Conservation (phyloP, 345 rosid genomes). For the Crucihimalaya himalaica region DNA sequence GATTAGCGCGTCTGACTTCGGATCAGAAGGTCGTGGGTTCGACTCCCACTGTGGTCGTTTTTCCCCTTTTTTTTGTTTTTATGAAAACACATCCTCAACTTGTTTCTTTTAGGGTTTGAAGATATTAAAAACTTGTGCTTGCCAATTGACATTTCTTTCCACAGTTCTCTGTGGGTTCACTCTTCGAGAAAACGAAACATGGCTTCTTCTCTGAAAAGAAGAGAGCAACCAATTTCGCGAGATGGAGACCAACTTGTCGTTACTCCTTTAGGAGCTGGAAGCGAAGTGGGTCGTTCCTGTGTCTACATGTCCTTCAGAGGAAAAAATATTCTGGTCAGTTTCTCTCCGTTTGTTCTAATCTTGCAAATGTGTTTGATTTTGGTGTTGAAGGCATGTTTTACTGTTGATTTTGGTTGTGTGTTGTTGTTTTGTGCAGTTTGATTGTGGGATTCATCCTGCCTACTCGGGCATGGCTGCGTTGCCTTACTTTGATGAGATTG, state of each 20-base stretch:
- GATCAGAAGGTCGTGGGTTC: conserved; percentile 93
- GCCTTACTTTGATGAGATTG: conserved; percentile 95
- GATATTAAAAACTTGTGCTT: background rate
- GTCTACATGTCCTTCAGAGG: conserved; percentile 89
- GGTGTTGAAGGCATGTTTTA: background rate
- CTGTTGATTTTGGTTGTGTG: background rate
- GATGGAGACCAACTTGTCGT: conserved; percentile 79
- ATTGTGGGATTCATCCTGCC: conserved; percentile 92
- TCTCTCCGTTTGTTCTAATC: background rate
- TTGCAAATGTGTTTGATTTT: background rate
- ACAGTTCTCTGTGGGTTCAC: background rate
- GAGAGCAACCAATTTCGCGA: conserved; percentile 60
- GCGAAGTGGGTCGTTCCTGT: conserved; percentile 93
- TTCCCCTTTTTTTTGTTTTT: background rate
- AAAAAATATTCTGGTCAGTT: conserved; percentile 64
- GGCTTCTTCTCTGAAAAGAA: conserved; percentile 60
- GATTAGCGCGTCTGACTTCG: conserved; percentile 99
- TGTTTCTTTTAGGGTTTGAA: conserved; percentile 27
- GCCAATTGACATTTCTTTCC: too few species aligned
- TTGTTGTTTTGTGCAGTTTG: conserved; percentile 50
- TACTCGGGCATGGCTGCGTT: conserved; percentile 93
- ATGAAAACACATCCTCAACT: too few species aligned
- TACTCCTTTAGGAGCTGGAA: conserved; percentile 91
- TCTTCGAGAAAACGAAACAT: conserved; percentile 1
- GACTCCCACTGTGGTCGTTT: conserved; percentile 81